phyloP scores from a whole-genome alignment of 2,329 filamentous ascomycete genomes.

The Fusarium humuli region DNA sequence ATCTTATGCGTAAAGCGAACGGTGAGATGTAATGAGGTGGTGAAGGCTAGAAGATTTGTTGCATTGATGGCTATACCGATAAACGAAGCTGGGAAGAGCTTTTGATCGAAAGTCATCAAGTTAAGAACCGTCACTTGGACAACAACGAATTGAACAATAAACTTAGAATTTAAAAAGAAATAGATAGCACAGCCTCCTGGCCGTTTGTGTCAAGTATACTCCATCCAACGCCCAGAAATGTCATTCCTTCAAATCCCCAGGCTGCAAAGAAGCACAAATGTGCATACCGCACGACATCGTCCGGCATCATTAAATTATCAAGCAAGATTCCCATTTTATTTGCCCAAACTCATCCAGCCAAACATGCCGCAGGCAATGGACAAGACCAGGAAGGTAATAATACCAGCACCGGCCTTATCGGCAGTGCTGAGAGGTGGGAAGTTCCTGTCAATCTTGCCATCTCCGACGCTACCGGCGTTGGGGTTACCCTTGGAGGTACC shows the following conservation, averaged over 20 bases:
- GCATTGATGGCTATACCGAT: not conserved
- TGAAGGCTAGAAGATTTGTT: too few relatives aligned
- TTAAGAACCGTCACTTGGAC: not conserved
- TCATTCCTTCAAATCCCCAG: slow-evolving; percentile 32
- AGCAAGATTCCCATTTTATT: slow-evolving; percentile 18
- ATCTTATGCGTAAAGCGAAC: not conserved
- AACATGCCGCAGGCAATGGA: slow-evolving; percentile 56
- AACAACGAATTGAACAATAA: not conserved
- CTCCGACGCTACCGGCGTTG: slow-evolving; percentile 55
- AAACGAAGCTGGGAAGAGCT: fast-evolving
- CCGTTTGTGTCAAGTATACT: slow-evolving; percentile 36
- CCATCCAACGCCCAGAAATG: slow-evolving; percentile 43
- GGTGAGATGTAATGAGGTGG: not conserved
- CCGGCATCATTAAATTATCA: slow-evolving; percentile 25
- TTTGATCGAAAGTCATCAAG: too few relatives aligned
- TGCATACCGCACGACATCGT: slow-evolving; percentile 16
- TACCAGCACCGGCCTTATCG: slow-evolving; percentile 61
- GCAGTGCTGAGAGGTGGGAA: slow-evolving; percentile 55
- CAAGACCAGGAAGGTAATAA: slow-evolving; percentile 60
- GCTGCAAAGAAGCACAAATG: slow-evolving; percentile 28
- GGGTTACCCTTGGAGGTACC: slow-evolving; percentile 63
- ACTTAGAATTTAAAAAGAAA: slow-evolving; percentile 20
- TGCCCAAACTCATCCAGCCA: slow-evolving; percentile 62
- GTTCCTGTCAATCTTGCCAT: slow-evolving; percentile 50
- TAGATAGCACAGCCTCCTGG: slow-evolving; percentile 39